These are phyloP conservation scores for Geotrichum carabidarum DNA, from an alignment of 1,139 yeast genomes.

Conservation along the genomic window DNA sequence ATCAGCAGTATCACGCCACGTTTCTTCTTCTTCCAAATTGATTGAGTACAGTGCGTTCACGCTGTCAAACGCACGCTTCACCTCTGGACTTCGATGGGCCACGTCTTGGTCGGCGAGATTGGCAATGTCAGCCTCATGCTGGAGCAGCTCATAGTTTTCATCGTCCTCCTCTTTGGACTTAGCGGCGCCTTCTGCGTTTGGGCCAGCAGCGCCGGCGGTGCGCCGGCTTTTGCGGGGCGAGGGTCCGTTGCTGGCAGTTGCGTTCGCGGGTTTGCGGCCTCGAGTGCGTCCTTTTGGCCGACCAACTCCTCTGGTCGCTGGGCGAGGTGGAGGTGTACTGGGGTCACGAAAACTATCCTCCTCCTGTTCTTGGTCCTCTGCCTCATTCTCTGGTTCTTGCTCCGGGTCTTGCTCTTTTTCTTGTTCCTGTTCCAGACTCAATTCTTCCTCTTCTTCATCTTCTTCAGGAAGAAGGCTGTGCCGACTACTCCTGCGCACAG, in stretches of 20 bases:
- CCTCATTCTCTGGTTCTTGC: background rate
- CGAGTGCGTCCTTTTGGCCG: background rate
- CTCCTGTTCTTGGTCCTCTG: background rate
- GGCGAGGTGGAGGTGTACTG: background rate
- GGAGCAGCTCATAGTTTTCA: slow-evolving; percentile 2
- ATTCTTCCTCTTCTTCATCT: background rate
- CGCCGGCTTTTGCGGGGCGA: background rate
- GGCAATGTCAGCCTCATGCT: slow-evolving; percentile 2
- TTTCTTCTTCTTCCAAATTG: background rate
- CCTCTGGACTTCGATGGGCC: background rate
- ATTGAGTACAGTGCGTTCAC: background rate
- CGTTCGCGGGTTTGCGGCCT: background rate
- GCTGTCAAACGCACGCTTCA: background rate
- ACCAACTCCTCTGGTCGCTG: background rate
- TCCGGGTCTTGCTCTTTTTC: background rate
- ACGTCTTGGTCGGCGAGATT: background rate
- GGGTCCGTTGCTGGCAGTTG: background rate
- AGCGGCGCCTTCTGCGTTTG: background rate
- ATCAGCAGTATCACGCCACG: background rate
- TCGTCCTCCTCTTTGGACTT: background rate
- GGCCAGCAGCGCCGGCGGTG: background rate
- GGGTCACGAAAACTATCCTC: background rate
- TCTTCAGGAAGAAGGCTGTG: slow-evolving; percentile 4
- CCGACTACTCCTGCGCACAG: slow-evolving; percentile 8
- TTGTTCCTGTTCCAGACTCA: background rate